These are phyloP conservation scores for Pseudopithomyces chartarum DNA, from an alignment of 2,329 filamentous ascomycete species.

Conservation along the genomic window DNA sequence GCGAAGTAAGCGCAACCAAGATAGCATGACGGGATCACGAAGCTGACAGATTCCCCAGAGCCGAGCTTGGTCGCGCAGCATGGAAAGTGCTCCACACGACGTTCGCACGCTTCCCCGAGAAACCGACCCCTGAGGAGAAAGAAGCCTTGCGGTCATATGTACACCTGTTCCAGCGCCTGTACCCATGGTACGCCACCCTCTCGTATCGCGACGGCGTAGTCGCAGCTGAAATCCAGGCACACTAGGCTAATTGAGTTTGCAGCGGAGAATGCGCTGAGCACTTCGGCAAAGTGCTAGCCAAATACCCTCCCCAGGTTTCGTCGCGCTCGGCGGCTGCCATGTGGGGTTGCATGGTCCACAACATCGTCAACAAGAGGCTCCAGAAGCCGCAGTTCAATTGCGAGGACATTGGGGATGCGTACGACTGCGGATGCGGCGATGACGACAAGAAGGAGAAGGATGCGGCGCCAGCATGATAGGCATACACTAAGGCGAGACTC, in stretches of 20 bases:
- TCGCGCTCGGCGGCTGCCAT: constrained; percentile 66
- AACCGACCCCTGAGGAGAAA: constrained; percentile 64
- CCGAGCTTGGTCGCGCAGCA: constrained; percentile 66
- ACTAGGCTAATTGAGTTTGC: constrained; percentile 30
- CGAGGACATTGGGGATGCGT: constrained; percentile 67
- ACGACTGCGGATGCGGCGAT: constrained; percentile 68
- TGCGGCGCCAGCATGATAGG: constrained; percentile 12
- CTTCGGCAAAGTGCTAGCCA: constrained; percentile 64
- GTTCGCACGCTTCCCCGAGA: constrained; percentile 68
- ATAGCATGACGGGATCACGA: constrained; percentile 13
- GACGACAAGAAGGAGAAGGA: constrained; percentile 49
- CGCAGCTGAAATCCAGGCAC: constrained; percentile 22
- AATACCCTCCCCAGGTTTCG: constrained; percentile 68
- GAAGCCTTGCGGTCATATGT: constrained; percentile 64
- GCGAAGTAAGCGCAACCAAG: constrained; percentile 58
- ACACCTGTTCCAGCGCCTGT: constrained; percentile 67
- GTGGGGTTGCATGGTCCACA: constrained; percentile 71
- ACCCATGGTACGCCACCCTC: constrained; percentile 60
- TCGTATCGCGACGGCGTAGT: constrained; percentile 16
- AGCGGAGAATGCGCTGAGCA: constrained; percentile 69
- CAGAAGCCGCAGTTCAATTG: constrained; percentile 67
- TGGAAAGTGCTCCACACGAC: constrained; percentile 72
- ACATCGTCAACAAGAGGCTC: constrained; percentile 67
- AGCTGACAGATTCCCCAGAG: constrained; percentile 48
- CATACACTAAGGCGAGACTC: not conserved